phyloP scores from a whole-genome alignment of 176 grass and related monocot genomes.

The Dactylis glomerata region DNA sequence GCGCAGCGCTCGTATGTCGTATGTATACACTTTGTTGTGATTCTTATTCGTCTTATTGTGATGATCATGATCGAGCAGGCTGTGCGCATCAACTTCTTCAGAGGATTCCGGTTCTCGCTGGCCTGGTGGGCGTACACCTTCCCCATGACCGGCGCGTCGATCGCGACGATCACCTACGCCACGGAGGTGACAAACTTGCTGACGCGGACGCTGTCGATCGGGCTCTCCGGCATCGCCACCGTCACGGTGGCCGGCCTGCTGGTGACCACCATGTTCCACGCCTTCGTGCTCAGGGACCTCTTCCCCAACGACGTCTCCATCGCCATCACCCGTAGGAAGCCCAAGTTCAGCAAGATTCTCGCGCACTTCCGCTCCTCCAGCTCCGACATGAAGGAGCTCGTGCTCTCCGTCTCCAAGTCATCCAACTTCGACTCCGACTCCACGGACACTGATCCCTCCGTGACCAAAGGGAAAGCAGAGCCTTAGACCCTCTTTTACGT shows the following conservation, averaged over 20 bases:
- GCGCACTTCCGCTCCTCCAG: slow-evolving; percentile 64
- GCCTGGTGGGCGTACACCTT: slow-evolving; percentile 99
- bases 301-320: slow-evolving; percentile 98
- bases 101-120: slow-evolving; percentile 90
- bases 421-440: not conserved
- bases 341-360: slow-evolving; percentile 80
- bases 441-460: not conserved
- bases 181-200: slow-evolving; percentile 65
- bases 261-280: slow-evolving; percentile 71
- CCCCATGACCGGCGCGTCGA: slow-evolving; percentile 73
- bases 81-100: slow-evolving; percentile 91
- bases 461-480: slow-evolving; percentile 9
- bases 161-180: slow-evolving; percentile 83
- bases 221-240: slow-evolving; percentile 71
- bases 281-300: slow-evolving; percentile 77
- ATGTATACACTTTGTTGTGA: not conserved
- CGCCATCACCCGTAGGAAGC: slow-evolving; percentile 67
- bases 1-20: no score
- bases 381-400: slow-evolving; percentile 65
- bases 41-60: not conserved
- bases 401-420: slow-evolving; percentile 43
- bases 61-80: slow-evolving; percentile 42
- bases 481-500: slow-evolving; percentile 1
- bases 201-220: slow-evolving; percentile 52
- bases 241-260: slow-evolving; percentile 74